Conservation (phyloP, 306 rosid genomes). For the Oxytropis ochrocephala region DNA sequence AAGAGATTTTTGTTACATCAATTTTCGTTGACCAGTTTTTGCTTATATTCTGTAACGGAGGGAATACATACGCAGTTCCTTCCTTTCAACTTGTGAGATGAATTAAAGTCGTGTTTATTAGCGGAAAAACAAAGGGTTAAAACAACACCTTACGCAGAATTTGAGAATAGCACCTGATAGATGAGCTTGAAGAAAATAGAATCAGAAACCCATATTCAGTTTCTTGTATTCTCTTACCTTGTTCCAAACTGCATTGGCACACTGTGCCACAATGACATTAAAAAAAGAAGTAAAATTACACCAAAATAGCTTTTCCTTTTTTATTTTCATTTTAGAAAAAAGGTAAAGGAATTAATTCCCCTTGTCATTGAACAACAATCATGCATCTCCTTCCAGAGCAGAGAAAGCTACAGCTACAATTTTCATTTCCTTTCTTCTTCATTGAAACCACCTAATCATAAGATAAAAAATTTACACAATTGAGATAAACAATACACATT, state of each 20-base stretch:
- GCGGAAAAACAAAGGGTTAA: neutral
- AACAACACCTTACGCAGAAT: neutral
- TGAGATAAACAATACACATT: neutral
- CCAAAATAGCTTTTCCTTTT: neutral
- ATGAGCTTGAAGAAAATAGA: constrained; percentile 1
- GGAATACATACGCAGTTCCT: no score
- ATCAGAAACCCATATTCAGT: constrained; percentile 25
- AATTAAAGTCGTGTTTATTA: neutral
- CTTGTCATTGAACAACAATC: constrained; percentile 24
- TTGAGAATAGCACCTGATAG: constrained; percentile 1
- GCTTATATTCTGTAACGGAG: no score
- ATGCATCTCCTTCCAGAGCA: constrained; percentile 25
- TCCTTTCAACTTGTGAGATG: neutral
- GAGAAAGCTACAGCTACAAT: constrained; percentile 16
- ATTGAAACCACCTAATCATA: constrained; percentile 35
- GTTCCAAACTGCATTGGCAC: constrained; percentile 52
- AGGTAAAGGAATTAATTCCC: constrained; percentile 11
- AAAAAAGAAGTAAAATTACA: constrained; percentile 7
- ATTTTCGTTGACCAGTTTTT: no score
- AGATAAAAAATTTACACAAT: constrained; percentile 9
- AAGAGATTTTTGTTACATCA: no score
- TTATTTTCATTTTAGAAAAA: neutral
- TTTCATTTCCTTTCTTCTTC: constrained; percentile 41
- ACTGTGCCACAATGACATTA: neutral
- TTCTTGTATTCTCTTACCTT: constrained; percentile 29